A percentile compares a stretch with the other conserved stretches of the same genome.
phyloP scores from a whole-genome alignment of 176 grass and related monocot species.

The Metroxylon sagu region DNA sequence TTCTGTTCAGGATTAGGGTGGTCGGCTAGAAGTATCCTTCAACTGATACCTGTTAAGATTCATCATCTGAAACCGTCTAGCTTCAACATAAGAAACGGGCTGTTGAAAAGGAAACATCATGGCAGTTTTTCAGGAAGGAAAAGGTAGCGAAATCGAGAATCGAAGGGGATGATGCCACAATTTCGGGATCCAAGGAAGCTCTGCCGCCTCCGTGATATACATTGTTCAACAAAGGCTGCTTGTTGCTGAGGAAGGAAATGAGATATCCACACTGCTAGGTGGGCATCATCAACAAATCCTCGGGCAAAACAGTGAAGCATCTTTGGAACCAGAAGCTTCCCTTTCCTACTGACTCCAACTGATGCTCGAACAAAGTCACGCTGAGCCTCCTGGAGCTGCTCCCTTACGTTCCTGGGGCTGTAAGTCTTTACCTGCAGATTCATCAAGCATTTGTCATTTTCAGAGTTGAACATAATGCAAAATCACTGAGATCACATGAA shows the following conservation, averaged over 20 bases:
- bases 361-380: constrained; percentile 80
- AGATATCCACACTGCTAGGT: constrained; percentile 64
- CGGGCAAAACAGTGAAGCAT: constrained; percentile 80
- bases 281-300: constrained; percentile 68
- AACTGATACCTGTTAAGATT: too few relatives aligned
- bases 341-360: constrained; percentile 75
- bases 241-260: constrained; percentile 83
- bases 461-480: background rate
- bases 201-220: constrained; percentile 66
- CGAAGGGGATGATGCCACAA: constrained; percentile 72
- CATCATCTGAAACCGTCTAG: too few relatives aligned
- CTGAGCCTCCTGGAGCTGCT: constrained; percentile 71
- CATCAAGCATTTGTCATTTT: too few relatives aligned
- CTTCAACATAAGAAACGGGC: background rate
- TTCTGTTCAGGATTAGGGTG: too few relatives aligned
- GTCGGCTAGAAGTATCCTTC: too few relatives aligned
- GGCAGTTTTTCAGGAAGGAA: constrained; percentile 57
- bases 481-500: too few relatives aligned
- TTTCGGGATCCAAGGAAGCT: constrained; percentile 60
- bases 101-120: constrained; percentile 1
- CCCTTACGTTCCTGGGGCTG: constrained; percentile 61
- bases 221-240: constrained; percentile 72
- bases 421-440: constrained; percentile 73
- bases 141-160: constrained; percentile 82
- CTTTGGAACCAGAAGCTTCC: constrained; percentile 81